Conservation (phyloP, 1,284 basidiomycete genomes). For the Porphyrellus sp. region DNA sequence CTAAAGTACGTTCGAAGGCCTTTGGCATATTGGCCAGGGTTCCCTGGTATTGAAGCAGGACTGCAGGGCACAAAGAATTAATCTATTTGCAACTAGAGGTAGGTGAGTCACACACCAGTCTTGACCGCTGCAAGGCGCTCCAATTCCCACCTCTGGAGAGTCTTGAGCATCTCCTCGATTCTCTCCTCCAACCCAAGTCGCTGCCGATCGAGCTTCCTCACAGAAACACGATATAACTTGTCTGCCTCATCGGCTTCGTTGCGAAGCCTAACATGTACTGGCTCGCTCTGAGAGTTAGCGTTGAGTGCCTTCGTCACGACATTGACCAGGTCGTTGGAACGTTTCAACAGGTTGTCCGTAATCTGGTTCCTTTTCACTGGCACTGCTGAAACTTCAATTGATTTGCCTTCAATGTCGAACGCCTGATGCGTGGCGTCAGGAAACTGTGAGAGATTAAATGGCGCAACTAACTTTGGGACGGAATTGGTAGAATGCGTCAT, state of each 20-base stretch:
- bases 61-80: slow-evolving; percentile 38
- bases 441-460: background rate
- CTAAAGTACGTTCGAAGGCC: slow-evolving; percentile 59
- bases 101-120: slow-evolving; percentile 52
- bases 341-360: slow-evolving; percentile 60
- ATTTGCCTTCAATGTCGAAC: slow-evolving; percentile 57
- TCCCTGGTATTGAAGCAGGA: slow-evolving; percentile 80
- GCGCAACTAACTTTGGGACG: slow-evolving; percentile 58
- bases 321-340: slow-evolving; percentile 63
- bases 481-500: slow-evolving; percentile 80
- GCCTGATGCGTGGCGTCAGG: slow-evolving; percentile 43
- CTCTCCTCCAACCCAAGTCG: slow-evolving; percentile 80
- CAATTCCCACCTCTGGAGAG: slow-evolving; percentile 80
- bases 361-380: slow-evolving; percentile 44
- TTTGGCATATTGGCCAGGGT: slow-evolving; percentile 70
- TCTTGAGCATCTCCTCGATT: slow-evolving; percentile 77
- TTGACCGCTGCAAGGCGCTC: slow-evolving; percentile 82
- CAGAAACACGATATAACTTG: slow-evolving; percentile 67
- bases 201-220: slow-evolving; percentile 76
- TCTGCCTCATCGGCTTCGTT: slow-evolving; percentile 79
- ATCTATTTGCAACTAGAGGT: background rate
- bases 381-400: slow-evolving; percentile 32
- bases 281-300: slow-evolving; percentile 50
- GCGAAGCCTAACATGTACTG: slow-evolving; percentile 65
- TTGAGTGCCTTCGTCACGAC: slow-evolving; percentile 73